Percentiles rank a stretch among this genome's conserved stretches.
Evolutionary conservation across 345 rosid genomes (phyloP).

Genomic region (Eucalyptus paniculata): DNA sequence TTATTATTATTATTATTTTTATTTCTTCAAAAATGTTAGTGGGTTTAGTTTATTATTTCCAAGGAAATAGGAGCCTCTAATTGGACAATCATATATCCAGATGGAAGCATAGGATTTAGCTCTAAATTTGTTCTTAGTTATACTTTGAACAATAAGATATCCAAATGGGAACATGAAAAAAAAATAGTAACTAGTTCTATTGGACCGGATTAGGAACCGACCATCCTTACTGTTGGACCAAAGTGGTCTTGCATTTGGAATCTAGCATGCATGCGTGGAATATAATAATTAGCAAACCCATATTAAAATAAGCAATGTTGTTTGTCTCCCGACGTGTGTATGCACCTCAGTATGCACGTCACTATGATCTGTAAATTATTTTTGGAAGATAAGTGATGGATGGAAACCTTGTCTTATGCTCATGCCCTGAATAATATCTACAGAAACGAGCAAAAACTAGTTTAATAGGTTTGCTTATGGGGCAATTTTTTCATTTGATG

Average conservation of each 20-base stretch:
- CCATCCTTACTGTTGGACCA: background rate
- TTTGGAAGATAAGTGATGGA: background rate
- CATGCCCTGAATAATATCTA: background rate
- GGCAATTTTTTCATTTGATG: background rate
- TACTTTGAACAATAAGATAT: too few relatives aligned
- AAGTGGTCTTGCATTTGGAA: background rate
- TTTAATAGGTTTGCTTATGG: background rate
- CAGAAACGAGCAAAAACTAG: background rate
- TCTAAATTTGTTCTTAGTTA: too few relatives aligned
- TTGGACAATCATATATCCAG: too few relatives aligned
- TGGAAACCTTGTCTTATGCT: background rate
- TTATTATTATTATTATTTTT: too few relatives aligned
- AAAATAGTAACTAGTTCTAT: too few relatives aligned
- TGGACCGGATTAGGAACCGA: too few relatives aligned
- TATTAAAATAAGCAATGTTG: background rate
- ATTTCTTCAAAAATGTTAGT: too few relatives aligned
- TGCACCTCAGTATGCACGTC: background rate
- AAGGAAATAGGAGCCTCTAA: too few relatives aligned
- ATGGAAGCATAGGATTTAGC: too few relatives aligned
- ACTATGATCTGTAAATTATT: background rate
- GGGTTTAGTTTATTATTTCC: too few relatives aligned
- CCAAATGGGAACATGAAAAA: too few relatives aligned
- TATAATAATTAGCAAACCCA: background rate
- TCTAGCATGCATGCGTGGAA: background rate
- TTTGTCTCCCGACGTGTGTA: background rate